A percentile compares a stretch with the other conserved stretches of the same genome.
These are phyloP conservation scores for Volvariella volvacea DNA, from an alignment of 1,284 basidiomycete species.

Conservation along the genomic window DNA sequence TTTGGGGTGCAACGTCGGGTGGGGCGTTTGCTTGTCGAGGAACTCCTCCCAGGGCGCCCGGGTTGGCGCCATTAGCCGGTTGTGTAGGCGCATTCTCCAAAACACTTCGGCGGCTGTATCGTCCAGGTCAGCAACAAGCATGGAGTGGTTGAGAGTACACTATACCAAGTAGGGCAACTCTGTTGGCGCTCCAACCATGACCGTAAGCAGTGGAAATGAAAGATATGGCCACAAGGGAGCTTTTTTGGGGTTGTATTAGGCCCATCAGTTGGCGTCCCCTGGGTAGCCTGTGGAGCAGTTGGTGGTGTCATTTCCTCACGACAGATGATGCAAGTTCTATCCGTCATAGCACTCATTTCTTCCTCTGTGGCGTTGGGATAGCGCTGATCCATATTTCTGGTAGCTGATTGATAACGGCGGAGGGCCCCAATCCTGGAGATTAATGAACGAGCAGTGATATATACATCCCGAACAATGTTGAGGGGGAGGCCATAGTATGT, in stretches of 20 bases:
- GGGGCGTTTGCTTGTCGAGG: conserved; percentile 11
- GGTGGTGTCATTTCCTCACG: conserved; percentile 88
- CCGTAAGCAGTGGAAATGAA: conserved; percentile 95
- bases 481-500: conserved; percentile 94
- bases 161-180: conserved; percentile 94
- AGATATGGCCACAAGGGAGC: conserved; percentile 93
- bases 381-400: conserved; percentile 92
- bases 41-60: conserved; percentile 14
- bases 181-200: conserved; percentile 98
- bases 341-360: conserved; percentile 76
- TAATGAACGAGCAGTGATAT: conserved; percentile 91
- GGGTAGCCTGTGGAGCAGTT: conserved; percentile 24
- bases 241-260: conserved; percentile 97
- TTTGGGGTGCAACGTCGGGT: conserved; percentile 11
- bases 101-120: conserved; percentile 75
- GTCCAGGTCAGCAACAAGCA: neutral
- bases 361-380: conserved; percentile 92
- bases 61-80: conserved; percentile 25
- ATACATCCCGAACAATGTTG: conserved; percentile 95
- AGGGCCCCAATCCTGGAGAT: conserved; percentile 82
- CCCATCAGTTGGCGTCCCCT: conserved; percentile 43
- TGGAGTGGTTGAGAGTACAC: conserved; percentile 19
- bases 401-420: conserved; percentile 89
- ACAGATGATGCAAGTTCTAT: conserved; percentile 96
- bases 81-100: conserved; percentile 44